Percentiles rank a stretch among this genome's conserved stretches.
Conservation (phyloP, 257 asterid species). For the Solanum infundibuliforme region DNA sequence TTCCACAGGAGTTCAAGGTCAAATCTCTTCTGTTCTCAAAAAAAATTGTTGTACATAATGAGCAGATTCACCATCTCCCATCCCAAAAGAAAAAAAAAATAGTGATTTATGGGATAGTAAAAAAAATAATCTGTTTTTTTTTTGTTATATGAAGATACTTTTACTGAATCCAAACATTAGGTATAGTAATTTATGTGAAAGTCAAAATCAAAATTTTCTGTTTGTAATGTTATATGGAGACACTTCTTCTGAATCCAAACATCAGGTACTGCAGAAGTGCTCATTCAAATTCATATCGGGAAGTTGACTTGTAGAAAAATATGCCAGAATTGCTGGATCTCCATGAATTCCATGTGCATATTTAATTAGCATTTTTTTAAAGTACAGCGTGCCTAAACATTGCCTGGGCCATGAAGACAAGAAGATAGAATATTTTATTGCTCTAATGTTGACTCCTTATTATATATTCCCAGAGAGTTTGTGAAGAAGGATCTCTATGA, state of each 20-base stretch:
- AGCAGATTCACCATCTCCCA: no score
- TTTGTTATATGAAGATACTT: no score
- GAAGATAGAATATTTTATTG: neutral
- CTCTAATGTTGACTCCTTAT: neutral
- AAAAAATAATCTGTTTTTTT: no score
- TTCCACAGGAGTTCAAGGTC: no score
- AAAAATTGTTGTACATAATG: no score
- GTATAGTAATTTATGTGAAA: no score
- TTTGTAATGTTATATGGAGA: neutral
- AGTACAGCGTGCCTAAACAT: neutral
- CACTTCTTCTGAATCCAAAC: neutral
- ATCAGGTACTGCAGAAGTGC: neutral
- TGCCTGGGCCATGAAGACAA: neutral
- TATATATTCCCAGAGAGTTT: neutral
- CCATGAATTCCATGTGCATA: neutral
- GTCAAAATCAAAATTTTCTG: no score
- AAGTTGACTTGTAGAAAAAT: neutral
- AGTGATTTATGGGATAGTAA: no score
- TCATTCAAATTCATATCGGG: neutral
- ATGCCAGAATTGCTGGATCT: neutral
- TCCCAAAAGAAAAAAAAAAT: no score
- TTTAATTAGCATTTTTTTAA: neutral
- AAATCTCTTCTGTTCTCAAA: no score
- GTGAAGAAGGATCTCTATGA: neutral
- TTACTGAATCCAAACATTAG: no score